Conservation (phyloP, 495 filamentous ascomycete species). For the Neurospora sp. region DNA sequence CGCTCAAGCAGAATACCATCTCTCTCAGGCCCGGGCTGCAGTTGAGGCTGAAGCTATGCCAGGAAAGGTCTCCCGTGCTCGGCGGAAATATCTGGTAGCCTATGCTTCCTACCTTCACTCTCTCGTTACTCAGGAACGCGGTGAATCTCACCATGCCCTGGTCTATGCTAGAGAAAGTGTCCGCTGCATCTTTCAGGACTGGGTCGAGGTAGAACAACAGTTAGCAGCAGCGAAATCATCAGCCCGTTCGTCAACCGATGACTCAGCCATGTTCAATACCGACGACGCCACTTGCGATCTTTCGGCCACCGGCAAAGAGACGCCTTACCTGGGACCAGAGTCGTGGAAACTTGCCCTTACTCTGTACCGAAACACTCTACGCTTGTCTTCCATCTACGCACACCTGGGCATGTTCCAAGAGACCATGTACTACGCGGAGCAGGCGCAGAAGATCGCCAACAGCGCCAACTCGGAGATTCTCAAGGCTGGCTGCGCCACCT, state of each 20-base stretch:
- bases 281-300: conserved; percentile 6
- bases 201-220: conserved; percentile 51
- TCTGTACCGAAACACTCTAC: conserved; percentile 56
- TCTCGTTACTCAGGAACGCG: conserved; percentile 51
- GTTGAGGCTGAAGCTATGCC: conserved; percentile 10
- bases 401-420: conserved; percentile 82
- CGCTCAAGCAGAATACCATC: conserved; percentile 43
- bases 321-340: conserved; percentile 41
- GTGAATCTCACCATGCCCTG: conserved; percentile 54
- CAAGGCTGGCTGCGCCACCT: conserved; percentile 41
- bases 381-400: conserved; percentile 66
- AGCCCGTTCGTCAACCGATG: conserved; percentile 25
- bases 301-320: neutral
- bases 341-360: conserved; percentile 75
- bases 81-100: conserved; percentile 35
- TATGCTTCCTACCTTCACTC: conserved; percentile 52
- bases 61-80: conserved; percentile 14
- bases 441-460: conserved; percentile 69
- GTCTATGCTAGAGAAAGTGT: conserved; percentile 58
- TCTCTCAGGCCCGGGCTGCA: conserved; percentile 26
- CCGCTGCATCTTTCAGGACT: conserved; percentile 56
- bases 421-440: conserved; percentile 79
- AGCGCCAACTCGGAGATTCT: conserved; percentile 54
- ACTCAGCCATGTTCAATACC: conserved; percentile 10
- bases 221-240: conserved; percentile 16